Evolutionary conservation across 441 rosid genomes (phyloP).

Genomic region (Brassica balearica): DNA sequence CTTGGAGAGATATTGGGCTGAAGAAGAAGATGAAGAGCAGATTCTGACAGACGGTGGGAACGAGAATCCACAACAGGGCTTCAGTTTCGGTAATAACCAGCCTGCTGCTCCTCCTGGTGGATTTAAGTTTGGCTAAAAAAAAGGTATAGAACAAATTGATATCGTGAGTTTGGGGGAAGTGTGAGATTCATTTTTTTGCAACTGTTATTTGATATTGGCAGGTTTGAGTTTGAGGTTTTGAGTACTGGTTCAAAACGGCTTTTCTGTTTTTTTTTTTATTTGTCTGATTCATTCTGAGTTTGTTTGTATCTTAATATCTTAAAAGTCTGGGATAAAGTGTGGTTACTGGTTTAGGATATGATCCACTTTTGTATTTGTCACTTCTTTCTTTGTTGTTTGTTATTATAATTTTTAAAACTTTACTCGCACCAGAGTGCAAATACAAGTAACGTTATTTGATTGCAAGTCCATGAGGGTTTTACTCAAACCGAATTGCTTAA

Average conservation of each 20-base stretch:
- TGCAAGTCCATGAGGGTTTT: neutral
- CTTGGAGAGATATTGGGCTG: slow-evolving; percentile 68
- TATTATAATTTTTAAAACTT: neutral
- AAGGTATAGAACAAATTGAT: slow-evolving; percentile 33
- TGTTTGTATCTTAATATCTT: slow-evolving; percentile 24
- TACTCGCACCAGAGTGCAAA: no score
- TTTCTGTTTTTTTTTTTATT: slow-evolving; percentile 23
- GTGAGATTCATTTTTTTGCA: slow-evolving; percentile 13
- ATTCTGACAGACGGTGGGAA: slow-evolving; percentile 47
- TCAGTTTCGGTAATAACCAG: slow-evolving; percentile 56
- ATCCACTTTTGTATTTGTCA: slow-evolving; percentile 38
- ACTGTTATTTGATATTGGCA: slow-evolving; percentile 35
- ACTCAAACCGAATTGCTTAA: neutral
- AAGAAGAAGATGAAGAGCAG: slow-evolving; percentile 70
- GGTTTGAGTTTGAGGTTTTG: slow-evolving; percentile 44
- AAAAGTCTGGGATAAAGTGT: slow-evolving; percentile 30
- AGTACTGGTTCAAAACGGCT: slow-evolving; percentile 29
- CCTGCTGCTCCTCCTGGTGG: slow-evolving; percentile 57
- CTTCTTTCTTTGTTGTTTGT: slow-evolving; percentile 20
- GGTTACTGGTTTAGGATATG: slow-evolving; percentile 40
- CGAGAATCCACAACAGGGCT: slow-evolving; percentile 48
- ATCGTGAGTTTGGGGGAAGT: slow-evolving; percentile 17
- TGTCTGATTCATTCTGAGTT: slow-evolving; percentile 30
- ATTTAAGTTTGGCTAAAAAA: slow-evolving; percentile 54
- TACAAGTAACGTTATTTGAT: slow-evolving; percentile 27